Evolutionary conservation across 192 early-diverging fungal genomes (phyloP), one percentile per base, ranked within the genome.

Genomic region (Polychytrium aggregatum): DNA sequence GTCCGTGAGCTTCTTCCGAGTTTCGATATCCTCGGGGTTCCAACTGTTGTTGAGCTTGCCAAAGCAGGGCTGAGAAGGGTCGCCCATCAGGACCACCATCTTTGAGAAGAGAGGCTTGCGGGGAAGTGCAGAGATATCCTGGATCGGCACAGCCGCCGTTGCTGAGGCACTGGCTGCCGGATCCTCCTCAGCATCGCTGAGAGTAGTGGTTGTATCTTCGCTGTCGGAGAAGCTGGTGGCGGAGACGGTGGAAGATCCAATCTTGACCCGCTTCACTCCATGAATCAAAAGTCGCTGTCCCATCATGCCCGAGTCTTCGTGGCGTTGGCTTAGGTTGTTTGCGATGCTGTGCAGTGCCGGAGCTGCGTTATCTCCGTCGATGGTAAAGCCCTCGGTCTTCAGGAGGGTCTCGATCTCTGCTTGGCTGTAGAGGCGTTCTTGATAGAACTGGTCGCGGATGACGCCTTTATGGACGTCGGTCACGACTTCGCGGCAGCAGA

Each of bases 301-400:
- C 77, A 81, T 81, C 78, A 82, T 82, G 1, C 80, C 80, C 42
- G 78, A 50, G 57, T 82, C 79, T 42, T 82, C 70, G 25, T 72
- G 59, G 9, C 79, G 58, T 53, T 82, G 69, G 52, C 68, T 71
- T 47, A 82, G 56, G 10, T 78, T 64, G 17, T 68, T 67, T 14
- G 66, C 70, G 10, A 64, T 33, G 7, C 56, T 70, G 34, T 70
- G 47, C 8, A 41, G 18, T 27, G 33, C 13, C 44, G 17, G 16
- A 16, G 20, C 18, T n/a, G 17, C 29, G 1, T 37, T 28, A 35
- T 27, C 26, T 3, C 45, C 44, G 22, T 46, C 45, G 28, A 59
- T 41, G 8, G 37, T 34, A 24, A 72, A 67, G 10, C 67, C 67
- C 16, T 48, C 43, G 1, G 41, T 44, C 18, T 40, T 25, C 1